These are phyloP conservation scores for Cladophialophora bantiana DNA, from an alignment of 2,329 filamentous ascomycete species.

Conservation along the genomic window DNA sequence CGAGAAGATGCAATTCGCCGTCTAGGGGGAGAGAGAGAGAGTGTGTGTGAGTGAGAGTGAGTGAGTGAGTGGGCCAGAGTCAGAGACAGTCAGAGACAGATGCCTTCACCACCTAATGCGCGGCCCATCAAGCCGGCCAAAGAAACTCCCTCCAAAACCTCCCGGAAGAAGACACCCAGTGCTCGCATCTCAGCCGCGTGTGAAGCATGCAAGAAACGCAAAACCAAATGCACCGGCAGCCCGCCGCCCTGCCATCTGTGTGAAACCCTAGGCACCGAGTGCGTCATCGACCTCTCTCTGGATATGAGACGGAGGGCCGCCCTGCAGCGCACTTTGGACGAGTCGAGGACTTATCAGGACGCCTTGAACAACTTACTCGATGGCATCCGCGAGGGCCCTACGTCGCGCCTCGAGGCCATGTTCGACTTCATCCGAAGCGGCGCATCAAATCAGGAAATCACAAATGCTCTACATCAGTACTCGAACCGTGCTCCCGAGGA, in stretches of 20 bases:
- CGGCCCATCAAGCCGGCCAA: conserved; percentile 30
- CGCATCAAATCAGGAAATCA: conserved; percentile 26
- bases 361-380: conserved; percentile 29
- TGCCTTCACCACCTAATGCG: conserved; percentile 23
- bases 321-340: conserved; percentile 34
- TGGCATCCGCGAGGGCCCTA: conserved; percentile 29
- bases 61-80: not conserved
- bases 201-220: conserved; percentile 37
- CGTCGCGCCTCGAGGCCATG: conserved; percentile 24
- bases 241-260: conserved; percentile 38
- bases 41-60: too few relatives aligned
- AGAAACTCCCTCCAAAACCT: conserved; percentile 25
- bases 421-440: conserved; percentile 22
- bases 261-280: conserved; percentile 32
- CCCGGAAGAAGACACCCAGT: conserved; percentile 25
- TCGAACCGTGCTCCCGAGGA: conserved; percentile 12
- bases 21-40: not conserved
- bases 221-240: conserved; percentile 37
- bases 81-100: conserved; percentile 8
- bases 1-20: not conserved
- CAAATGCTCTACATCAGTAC: conserved; percentile 15
- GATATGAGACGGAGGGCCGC: conserved; percentile 37
- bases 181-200: conserved; percentile 36
- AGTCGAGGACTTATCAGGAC: conserved; percentile 35
- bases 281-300: conserved; percentile 37